These are phyloP conservation scores for Kluyveromyces siamensis DNA, from an alignment of 805 yeast genomes.

Conservation along the genomic window DNA sequence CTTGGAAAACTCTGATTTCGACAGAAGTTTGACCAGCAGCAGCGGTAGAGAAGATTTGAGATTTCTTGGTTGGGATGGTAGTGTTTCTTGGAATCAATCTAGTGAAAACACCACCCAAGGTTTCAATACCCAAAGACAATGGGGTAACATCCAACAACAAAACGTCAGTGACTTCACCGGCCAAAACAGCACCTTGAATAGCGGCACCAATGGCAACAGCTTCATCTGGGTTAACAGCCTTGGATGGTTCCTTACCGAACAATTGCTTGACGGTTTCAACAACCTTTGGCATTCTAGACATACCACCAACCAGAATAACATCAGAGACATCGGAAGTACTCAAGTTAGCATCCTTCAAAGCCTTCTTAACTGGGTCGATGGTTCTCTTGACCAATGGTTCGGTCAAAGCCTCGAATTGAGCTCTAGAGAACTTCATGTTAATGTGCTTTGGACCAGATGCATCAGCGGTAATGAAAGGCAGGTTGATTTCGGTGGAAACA, in stretches of 20 bases:
- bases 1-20: constrained; percentile 97
- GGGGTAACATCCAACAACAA: constrained; percentile 84
- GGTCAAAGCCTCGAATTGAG: constrained; percentile 62
- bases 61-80: constrained; percentile 93
- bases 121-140: constrained; percentile 87
- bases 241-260: constrained; percentile 78
- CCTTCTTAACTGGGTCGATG: constrained; percentile 68
- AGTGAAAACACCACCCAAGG: constrained; percentile 96
- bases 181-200: constrained; percentile 91
- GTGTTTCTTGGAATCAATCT: constrained; percentile 84
- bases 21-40: constrained; percentile 95
- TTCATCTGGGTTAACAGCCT: constrained; percentile 91
- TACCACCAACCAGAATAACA: constrained; percentile 75
- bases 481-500: constrained; percentile 54
- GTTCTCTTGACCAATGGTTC: constrained; percentile 63
- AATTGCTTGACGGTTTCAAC: constrained; percentile 58
- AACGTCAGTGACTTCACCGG: constrained; percentile 92
- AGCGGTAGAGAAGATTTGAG: constrained; percentile 93
- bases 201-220: constrained; percentile 97
- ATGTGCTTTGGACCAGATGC: constrained; percentile 67
- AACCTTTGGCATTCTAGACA: constrained; percentile 86
- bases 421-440: constrained; percentile 56
- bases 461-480: constrained; percentile 79
- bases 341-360: constrained; percentile 67
- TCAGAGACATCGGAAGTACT: constrained; percentile 63